A percentile compares a stretch with the other conserved stretches of the same genome.
Conservation (phyloP, 2,329 filamentous ascomycete species). For the Aureobasidium mangrovei region DNA sequence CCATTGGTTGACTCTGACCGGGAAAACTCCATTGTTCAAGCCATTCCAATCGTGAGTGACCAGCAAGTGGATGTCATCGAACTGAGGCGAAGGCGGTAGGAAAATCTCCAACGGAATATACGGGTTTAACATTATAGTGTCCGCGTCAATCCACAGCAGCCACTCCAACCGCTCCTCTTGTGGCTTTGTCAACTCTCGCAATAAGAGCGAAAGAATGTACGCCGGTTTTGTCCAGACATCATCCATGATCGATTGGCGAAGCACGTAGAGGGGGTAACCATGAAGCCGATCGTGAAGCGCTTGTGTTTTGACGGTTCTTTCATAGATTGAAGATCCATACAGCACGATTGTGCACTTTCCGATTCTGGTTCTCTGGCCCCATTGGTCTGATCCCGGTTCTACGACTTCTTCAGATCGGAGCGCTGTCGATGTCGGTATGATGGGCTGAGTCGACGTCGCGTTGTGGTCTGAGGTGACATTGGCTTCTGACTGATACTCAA, state of each 20-base stretch:
- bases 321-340: slow-evolving; percentile 30
- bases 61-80: slow-evolving; percentile 31
- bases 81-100: slow-evolving; percentile 29
- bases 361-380: slow-evolving; percentile 26
- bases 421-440: slow-evolving; percentile 2
- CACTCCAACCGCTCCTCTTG: slow-evolving; percentile 33
- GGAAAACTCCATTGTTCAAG: slow-evolving; percentile 37
- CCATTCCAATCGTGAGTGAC: slow-evolving; percentile 34
- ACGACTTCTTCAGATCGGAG: slow-evolving; percentile 7
- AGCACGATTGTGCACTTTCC: slow-evolving; percentile 35
- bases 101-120: slow-evolving; percentile 34
- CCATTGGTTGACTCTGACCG: slow-evolving; percentile 33
- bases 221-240: slow-evolving; percentile 39
- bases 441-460: slow-evolving; percentile 14
- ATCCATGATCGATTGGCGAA: slow-evolving; percentile 34
- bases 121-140: slow-evolving; percentile 37
- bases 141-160: slow-evolving; percentile 38
- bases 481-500: not conserved
- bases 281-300: slow-evolving; percentile 33
- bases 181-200: slow-evolving; percentile 32
- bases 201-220: slow-evolving; percentile 34
- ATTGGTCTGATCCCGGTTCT: slow-evolving; percentile 16
- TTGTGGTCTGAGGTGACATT: not conserved
- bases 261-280: slow-evolving; percentile 35
- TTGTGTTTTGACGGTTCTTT: slow-evolving; percentile 35